phyloP scores from a whole-genome alignment of 164 flowering plant species.

The Aristolochia californica region DNA sequence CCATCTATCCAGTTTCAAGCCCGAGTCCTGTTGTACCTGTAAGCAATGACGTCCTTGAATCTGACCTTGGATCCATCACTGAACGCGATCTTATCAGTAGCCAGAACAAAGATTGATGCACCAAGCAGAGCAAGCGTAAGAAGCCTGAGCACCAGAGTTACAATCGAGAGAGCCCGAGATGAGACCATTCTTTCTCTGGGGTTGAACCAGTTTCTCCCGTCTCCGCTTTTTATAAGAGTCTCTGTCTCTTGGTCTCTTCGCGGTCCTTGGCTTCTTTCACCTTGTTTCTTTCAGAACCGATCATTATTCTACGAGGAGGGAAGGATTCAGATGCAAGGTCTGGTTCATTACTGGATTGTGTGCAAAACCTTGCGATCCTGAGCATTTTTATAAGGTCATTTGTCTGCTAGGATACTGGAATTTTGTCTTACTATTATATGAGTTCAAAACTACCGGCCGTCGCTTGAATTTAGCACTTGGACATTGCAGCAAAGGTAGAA shows the following conservation, averaged over 20 bases:
- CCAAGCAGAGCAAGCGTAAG: conserved; percentile 9
- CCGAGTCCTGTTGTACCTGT: conserved; percentile 9
- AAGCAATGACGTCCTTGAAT: conserved; percentile 20
- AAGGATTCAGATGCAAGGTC: too few relatives aligned
- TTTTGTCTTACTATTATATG: too few relatives aligned
- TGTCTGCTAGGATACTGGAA: too few relatives aligned
- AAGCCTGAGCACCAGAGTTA: conserved; percentile 7
- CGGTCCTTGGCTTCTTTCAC: not conserved
- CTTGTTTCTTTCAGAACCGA: not conserved
- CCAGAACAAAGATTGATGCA: conserved; percentile 12
- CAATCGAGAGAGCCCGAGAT: not conserved
- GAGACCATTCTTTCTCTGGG: conserved; percentile 1
- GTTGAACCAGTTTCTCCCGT: not conserved
- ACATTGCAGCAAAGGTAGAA: too few relatives aligned
- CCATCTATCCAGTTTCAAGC: not conserved
- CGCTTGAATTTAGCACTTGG: too few relatives aligned
- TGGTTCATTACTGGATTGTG: too few relatives aligned
- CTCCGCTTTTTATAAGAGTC: not conserved
- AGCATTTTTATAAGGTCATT: too few relatives aligned
- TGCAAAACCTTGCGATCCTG: too few relatives aligned
- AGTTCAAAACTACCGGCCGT: too few relatives aligned
- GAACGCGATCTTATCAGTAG: conserved; percentile 8
- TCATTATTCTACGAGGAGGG: too few relatives aligned
- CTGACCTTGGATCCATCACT: conserved; percentile 8
- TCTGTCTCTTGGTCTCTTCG: conserved; percentile 4